Base-by-base conservation (phyloP, 1,284 basidiomycete species). In the Exobasidium rhododendri region DNA sequence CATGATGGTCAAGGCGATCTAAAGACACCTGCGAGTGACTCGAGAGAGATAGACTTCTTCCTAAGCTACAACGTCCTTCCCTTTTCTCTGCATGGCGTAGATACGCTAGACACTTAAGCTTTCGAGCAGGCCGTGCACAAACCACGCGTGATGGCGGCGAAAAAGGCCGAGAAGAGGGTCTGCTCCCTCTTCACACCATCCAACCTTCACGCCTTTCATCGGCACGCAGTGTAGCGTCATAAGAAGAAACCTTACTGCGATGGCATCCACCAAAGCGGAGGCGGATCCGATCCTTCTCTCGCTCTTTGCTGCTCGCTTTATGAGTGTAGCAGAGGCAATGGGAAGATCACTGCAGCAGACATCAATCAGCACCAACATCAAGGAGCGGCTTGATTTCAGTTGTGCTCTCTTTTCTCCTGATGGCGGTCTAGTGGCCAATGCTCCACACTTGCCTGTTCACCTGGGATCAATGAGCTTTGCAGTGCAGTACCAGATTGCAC, bases 281-380 rank as follows among this genome's bases (percentile, higher is more conserved):
- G 87, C 90, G 6, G 92, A 94, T 78, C 90, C 91, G 0, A 92
- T 94, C 69, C 82, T 93, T 40, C 84, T 94, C 59, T 92, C 91
- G 0, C 85, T 94, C 30, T 94, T 94, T 73, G 90, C 90, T 26
- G 92, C 94, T 75, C 87, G 92, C 58, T 93, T 92, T 83, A 92
- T 92, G 89, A 88, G 88, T 74, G 89, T 92, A 10, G 91, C 91
- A 4, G 90, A 94, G 79, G 91, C 92, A 2, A 94, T 94, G 92
- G 92, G 92, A 30, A 84, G 89, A 32, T 89, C 89, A 0, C 83
- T 94, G 10, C 90, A 78, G 52, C 90, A 94, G 81, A 94, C 92
- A 0, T 87, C 90, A 1, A 93, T 94, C 70, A 89, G 88, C 71
- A 92, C 90, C 20, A 92, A 92, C 76, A 92, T 92, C 83, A 92